A percentile compares a stretch with the other conserved stretches of the same genome.
Conservation (phyloP, 106 monocot species). For the Chionographis japonica region DNA sequence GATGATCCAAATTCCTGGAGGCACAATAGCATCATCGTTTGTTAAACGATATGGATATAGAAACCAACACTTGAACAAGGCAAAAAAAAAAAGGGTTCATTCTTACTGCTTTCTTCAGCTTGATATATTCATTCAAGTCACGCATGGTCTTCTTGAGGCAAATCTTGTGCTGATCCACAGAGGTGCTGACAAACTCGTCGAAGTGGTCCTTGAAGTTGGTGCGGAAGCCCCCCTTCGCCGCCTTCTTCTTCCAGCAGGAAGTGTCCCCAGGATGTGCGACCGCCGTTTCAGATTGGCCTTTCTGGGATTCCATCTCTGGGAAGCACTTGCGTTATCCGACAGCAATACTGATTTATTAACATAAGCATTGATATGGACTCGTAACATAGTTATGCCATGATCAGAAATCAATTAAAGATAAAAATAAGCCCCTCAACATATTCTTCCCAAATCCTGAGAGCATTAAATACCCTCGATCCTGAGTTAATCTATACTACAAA, state of each 20-base stretch:
- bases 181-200: conserved; percentile 1
- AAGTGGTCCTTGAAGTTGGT: not conserved
- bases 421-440: no score
- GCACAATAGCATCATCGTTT: not conserved
- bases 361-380: no score
- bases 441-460: no score
- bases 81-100: not conserved
- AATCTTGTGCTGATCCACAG: conserved; percentile 13
- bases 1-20: not conserved
- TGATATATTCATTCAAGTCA: not conserved
- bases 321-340: no score
- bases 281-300: not conserved
- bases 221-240: not conserved
- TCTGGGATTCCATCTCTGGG: not conserved
- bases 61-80: not conserved
- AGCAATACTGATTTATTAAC: no score
- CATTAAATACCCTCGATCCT: no score
- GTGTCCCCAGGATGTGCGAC: not conserved
- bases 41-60: no score
- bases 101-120: not conserved
- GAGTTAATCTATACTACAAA: no score
- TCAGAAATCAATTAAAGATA: no score
- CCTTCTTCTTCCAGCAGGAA: conserved; percentile 9
- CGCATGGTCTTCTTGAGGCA: conserved; percentile 9
- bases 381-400: no score